phyloP scores from a whole-genome alignment of 371 early-diverging fungal species.

The Chytridiales sp. region DNA sequence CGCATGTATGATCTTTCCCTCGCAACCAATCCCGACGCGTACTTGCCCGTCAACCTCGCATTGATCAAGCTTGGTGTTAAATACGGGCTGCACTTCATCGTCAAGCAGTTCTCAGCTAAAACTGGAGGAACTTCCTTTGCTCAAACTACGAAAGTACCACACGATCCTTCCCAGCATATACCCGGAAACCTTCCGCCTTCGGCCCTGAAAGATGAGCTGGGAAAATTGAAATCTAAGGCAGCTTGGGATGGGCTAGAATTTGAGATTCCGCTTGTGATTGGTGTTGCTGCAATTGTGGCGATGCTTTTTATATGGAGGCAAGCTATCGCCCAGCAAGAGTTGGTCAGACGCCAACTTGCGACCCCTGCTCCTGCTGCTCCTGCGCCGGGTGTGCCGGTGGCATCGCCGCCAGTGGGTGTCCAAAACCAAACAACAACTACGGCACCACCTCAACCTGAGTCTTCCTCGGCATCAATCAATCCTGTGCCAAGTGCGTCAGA shows the following conservation, averaged over 20 bases:
- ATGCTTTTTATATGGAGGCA: conserved; percentile 25
- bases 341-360: conserved; percentile 1
- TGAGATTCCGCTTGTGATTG: conserved; percentile 15
- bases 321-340: conserved; percentile 6
- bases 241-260: conserved; percentile 9
- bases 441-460: not conserved
- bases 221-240: too few species aligned
- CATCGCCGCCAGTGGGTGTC: not conserved
- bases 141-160: too few species aligned
- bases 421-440: not conserved
- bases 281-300: conserved; percentile 14
- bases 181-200: too few species aligned
- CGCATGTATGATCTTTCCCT: conserved; percentile 83
- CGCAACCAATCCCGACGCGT: conserved; percentile 73
- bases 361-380: conserved; percentile 6
- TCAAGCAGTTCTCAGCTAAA: too few species aligned
- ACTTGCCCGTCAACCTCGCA: conserved; percentile 77
- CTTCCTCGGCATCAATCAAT: not conserved
- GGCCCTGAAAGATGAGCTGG: too few species aligned
- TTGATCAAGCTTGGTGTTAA: conserved; percentile 69
- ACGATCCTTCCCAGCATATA: too few species aligned
- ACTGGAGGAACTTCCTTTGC: too few species aligned
- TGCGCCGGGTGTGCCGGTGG: conserved; percentile 3
- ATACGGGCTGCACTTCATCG: too few species aligned
- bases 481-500: too few species aligned